These are phyloP conservation scores for Fusarium tjaetaba DNA, from an alignment of 2,329 filamentous ascomycete genomes.

Conservation along the genomic window DNA sequence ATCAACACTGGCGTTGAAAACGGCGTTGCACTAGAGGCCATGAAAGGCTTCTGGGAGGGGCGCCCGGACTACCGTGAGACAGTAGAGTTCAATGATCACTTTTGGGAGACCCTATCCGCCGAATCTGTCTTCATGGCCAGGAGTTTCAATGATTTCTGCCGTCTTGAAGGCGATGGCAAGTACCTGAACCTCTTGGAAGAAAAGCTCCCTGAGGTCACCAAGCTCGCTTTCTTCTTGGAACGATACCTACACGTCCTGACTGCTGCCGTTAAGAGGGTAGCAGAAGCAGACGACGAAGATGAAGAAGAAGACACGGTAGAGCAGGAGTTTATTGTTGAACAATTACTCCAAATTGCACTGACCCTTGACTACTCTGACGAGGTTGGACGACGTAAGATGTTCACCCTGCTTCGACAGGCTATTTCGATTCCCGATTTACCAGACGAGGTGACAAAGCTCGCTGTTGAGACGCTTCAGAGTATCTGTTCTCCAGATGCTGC, in stretches of 20 bases:
- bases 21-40: conserved; percentile 91
- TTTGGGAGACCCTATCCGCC: conserved; percentile 83
- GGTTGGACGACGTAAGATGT: conserved; percentile 95
- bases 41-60: conserved; percentile 96
- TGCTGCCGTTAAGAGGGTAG: conserved; percentile 68
- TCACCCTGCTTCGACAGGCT: conserved; percentile 84
- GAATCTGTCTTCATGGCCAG: conserved; percentile 91
- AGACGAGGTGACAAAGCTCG: conserved; percentile 90
- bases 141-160: conserved; percentile 94
- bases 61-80: conserved; percentile 83
- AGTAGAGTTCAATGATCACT: conserved; percentile 76
- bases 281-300: conserved; percentile 61
- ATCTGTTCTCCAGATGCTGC: conserved; percentile 81
- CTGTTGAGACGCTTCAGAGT: conserved; percentile 81
- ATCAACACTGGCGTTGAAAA: conserved; percentile 89
- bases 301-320: conserved; percentile 88
- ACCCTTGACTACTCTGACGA: conserved; percentile 98
- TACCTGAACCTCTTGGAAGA: conserved; percentile 84
- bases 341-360: conserved; percentile 89
- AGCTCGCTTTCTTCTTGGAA: conserved; percentile 86
- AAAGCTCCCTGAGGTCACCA: conserved; percentile 94
- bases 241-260: conserved; percentile 78
- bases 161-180: conserved; percentile 76
- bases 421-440: conserved; percentile 88
- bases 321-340: conserved; percentile 95